These are phyloP conservation scores for Teratosphaeria gauchensis DNA, from an alignment of 2,329 filamentous ascomycete genomes.

Conservation along the genomic window DNA sequence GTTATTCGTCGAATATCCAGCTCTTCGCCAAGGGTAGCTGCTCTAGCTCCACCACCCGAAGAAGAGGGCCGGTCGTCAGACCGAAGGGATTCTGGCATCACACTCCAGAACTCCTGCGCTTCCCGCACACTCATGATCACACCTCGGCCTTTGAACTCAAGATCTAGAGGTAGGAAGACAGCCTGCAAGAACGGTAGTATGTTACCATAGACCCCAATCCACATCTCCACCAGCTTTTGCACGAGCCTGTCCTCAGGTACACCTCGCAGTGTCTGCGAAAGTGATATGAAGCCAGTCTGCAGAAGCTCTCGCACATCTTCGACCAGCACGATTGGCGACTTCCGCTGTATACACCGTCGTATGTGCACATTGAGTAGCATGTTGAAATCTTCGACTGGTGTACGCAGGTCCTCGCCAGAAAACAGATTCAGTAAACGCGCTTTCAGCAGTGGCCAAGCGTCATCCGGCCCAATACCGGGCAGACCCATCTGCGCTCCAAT, in stretches of 20 bases:
- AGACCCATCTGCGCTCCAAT: conserved; percentile 40
- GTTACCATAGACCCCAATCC: conserved; percentile 84
- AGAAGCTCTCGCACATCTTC: conserved; percentile 70
- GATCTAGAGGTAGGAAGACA: conserved; percentile 83
- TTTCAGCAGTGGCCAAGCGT: conserved; percentile 74
- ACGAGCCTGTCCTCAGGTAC: conserved; percentile 83
- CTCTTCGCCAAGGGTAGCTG: conserved; percentile 44
- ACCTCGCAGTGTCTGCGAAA: conserved; percentile 72
- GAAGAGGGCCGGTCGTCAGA: conserved; percentile 34
- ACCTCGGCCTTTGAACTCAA: conserved; percentile 83
- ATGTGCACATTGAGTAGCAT: conserved; percentile 69
- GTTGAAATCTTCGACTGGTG: conserved; percentile 80
- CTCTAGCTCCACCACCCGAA: conserved; percentile 28
- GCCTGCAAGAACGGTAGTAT: conserved; percentile 91
- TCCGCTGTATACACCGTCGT: conserved; percentile 64
- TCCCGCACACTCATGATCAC: conserved; percentile 67
- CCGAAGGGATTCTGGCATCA: conserved; percentile 41
- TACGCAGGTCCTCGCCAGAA: conserved; percentile 66
- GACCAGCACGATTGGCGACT: conserved; percentile 59
- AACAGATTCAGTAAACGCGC: conserved; percentile 69
- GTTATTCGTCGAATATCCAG: conserved; percentile 85
- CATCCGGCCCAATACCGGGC: conserved; percentile 48
- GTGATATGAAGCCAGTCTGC: conserved; percentile 69
- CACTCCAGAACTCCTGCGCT: conserved; percentile 84
- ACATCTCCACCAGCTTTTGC: conserved; percentile 81